phyloP scores from a whole-genome alignment of 345 rosid genomes.

The Adansonia digitata region DNA sequence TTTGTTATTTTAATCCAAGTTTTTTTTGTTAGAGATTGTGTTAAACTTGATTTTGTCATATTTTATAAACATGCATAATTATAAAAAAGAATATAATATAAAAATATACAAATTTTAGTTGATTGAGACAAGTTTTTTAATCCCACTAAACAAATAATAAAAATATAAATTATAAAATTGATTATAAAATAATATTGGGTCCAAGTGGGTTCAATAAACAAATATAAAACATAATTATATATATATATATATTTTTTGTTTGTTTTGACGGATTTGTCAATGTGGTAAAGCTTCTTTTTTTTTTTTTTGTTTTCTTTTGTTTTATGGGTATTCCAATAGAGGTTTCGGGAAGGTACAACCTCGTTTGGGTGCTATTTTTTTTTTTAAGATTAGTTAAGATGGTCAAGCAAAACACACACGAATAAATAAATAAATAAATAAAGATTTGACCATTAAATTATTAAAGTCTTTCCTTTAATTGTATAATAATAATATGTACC shows the following conservation, averaged over 20 bases:
- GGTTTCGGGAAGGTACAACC: too few species aligned
- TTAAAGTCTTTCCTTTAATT: background rate
- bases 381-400: too few species aligned
- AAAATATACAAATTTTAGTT: too few species aligned
- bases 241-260: too few species aligned
- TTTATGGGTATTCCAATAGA: too few species aligned
- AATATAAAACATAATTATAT: too few species aligned
- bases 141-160: background rate
- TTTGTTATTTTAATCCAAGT: too few species aligned
- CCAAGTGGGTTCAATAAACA: too few species aligned
- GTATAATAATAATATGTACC: background rate
- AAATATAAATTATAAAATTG: background rate
- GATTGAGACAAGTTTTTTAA: conserved; percentile 20
- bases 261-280: conserved; percentile 19
- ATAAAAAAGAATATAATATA: conserved; percentile 3
- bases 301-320: background rate
- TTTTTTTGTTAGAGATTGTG: too few species aligned
- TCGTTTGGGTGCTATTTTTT: too few species aligned
- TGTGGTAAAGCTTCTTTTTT: background rate
- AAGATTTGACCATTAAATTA: background rate
- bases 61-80: background rate
- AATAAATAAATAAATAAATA: too few species aligned
- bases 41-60: background rate
- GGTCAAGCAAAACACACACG: too few species aligned
- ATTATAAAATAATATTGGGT: background rate